These are phyloP conservation scores for Ophiostoma ulmi DNA, from an alignment of 2,329 filamentous ascomycete species.

Conservation along the genomic window DNA sequence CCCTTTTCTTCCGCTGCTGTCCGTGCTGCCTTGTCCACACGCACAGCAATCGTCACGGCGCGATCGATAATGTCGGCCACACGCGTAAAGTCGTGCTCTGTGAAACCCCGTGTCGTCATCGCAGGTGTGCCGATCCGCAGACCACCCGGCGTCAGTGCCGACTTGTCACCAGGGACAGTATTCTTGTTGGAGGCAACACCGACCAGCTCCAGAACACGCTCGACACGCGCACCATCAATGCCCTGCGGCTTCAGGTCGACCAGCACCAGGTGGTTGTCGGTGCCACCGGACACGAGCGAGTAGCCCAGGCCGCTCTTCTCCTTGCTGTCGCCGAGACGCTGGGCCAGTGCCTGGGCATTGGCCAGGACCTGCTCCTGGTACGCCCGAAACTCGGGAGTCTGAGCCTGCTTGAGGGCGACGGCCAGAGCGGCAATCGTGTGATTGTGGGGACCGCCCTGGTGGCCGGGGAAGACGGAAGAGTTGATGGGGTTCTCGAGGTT, in stretches of 20 bases:
- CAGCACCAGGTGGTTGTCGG: constrained; percentile 94
- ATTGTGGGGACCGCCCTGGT: constrained; percentile 97
- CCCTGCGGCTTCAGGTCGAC: constrained; percentile 83
- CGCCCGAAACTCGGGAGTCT: constrained; percentile 79
- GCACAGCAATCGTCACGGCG: constrained; percentile 70
- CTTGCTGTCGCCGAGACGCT: constrained; percentile 60
- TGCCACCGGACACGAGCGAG: constrained; percentile 86
- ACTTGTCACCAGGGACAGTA: constrained; percentile 91
- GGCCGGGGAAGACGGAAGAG: constrained; percentile 91
- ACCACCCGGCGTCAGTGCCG: constrained; percentile 86
- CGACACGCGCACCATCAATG: constrained; percentile 84
- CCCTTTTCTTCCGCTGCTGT: constrained; percentile 63
- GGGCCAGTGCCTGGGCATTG: constrained; percentile 84
- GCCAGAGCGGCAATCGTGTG: constrained; percentile 96
- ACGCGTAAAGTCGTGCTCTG: constrained; percentile 77
- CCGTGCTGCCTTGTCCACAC: constrained; percentile 67
- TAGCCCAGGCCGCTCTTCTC: constrained; percentile 75
- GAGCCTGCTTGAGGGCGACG: constrained; percentile 90
- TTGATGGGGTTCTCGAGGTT: constrained; percentile 93
- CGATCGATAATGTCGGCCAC: constrained; percentile 83
- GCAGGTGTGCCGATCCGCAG: constrained; percentile 92
- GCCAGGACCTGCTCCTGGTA: constrained; percentile 88
- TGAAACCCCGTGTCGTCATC: constrained; percentile 96
- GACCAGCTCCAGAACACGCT: constrained; percentile 83
- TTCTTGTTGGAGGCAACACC: constrained; percentile 99